Evolutionary conservation across 192 early-diverging fungal species (phyloP).

Genomic region (Coemansia sp.): DNA sequence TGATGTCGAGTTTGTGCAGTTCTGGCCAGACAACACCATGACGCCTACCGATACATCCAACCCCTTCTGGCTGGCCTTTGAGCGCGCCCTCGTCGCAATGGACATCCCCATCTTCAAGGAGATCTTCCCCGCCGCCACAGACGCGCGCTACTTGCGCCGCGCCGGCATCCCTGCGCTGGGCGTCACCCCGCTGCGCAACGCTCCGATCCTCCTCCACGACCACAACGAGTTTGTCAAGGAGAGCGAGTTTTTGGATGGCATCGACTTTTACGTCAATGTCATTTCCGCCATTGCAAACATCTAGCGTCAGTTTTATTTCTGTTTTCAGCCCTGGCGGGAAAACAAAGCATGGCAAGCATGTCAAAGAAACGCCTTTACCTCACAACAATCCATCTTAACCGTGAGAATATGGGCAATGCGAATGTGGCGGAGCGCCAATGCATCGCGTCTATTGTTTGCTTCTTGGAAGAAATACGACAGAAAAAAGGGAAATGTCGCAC

Average conservation of each 20-base stretch:
- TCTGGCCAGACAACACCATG: constrained; percentile 62
- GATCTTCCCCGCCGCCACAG: constrained; percentile 87
- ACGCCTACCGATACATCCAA: constrained; percentile 59
- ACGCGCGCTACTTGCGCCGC: constrained; percentile 76
- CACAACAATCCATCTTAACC: background rate
- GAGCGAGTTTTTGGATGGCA: constrained; percentile 69
- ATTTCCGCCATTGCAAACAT: constrained; percentile 60
- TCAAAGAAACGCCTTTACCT: background rate
- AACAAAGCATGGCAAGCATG: background rate
- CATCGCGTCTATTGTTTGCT: background rate
- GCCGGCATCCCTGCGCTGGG: constrained; percentile 80
- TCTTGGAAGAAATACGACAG: background rate
- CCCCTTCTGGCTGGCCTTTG: constrained; percentile 70
- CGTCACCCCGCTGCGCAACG: constrained; percentile 79
- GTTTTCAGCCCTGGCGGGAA: background rate
- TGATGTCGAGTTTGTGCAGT: constrained; percentile 66
- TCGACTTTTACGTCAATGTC: constrained; percentile 72
- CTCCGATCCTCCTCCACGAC: constrained; percentile 80
- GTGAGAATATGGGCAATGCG: background rate
- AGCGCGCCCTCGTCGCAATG: constrained; percentile 57
- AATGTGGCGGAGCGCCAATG: constrained; percentile 8
- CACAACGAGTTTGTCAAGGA: constrained; percentile 86
- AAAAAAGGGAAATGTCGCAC: background rate
- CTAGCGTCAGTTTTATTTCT: background rate
- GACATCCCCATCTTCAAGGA: constrained; percentile 64